A percentile compares a stretch with the other conserved stretches of the same genome.
phyloP scores from a whole-genome alignment of 2,329 filamentous ascomycete genomes.

The Ascochyta rabiei region DNA sequence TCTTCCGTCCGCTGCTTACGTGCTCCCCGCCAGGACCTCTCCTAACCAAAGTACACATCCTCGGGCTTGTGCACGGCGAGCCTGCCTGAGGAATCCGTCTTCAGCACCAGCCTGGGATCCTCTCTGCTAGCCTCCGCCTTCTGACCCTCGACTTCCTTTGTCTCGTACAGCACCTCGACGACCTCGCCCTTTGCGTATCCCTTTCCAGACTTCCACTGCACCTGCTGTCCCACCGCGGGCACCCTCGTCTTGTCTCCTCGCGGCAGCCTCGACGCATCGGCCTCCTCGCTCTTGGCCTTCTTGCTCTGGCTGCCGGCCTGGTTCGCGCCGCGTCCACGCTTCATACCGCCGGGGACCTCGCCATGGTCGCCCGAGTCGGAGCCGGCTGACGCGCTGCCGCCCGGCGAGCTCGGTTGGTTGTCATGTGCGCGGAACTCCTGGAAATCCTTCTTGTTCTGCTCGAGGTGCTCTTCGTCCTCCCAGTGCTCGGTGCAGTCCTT shows the following conservation, averaged over 20 bases:
- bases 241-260: constrained; percentile 48
- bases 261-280: constrained; percentile 24
- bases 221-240: constrained; percentile 50
- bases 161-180: constrained; percentile 49
- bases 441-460: constrained; percentile 33
- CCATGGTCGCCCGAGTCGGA: constrained; percentile 10
- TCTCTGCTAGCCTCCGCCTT: constrained; percentile 50
- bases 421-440: constrained; percentile 35
- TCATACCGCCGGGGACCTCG: constrained; percentile 14
- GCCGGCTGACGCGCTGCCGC: background rate
- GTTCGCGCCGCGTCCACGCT: constrained; percentile 38
- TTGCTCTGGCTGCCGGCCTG: constrained; percentile 34
- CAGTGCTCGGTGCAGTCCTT: constrained; percentile 41
- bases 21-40: background rate
- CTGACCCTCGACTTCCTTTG: constrained; percentile 52
- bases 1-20: background rate
- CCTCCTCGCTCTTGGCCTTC: constrained; percentile 43
- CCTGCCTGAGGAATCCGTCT: constrained; percentile 48
- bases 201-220: constrained; percentile 49
- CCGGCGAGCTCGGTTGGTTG: constrained; percentile 6
- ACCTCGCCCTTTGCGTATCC: constrained; percentile 52
- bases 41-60: constrained; percentile 51
- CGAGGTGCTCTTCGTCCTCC: constrained; percentile 37
- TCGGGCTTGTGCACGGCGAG: constrained; percentile 53
- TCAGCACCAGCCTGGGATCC: constrained; percentile 52